These are phyloP conservation scores for Ballota nigra DNA, from an alignment of 257 asterid species.

Conservation along the genomic window DNA sequence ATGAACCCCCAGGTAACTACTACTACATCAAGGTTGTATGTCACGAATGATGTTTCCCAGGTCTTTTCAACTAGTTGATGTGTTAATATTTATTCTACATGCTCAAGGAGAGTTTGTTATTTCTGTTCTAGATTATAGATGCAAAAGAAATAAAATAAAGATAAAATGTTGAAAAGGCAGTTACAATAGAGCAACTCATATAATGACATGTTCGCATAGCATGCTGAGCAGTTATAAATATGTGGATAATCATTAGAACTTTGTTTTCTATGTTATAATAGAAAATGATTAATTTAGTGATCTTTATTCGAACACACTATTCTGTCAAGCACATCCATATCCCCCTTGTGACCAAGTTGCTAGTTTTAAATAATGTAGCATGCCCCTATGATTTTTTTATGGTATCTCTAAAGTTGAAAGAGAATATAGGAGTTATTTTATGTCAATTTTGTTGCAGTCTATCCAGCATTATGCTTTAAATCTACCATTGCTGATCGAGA, in stretches of 20 bases:
- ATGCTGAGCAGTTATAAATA: background rate
- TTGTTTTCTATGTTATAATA: background rate
- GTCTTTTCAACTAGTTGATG: background rate
- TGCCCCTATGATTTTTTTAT: background rate
- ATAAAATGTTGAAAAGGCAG: background rate
- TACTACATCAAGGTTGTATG: slow-evolving; percentile 2
- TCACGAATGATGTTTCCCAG: background rate
- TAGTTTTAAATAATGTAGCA: background rate
- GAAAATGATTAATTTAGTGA: background rate
- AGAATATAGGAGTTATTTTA: background rate
- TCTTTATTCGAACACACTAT: background rate
- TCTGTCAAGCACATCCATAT: background rate
- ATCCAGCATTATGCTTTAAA: background rate
- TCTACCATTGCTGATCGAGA: background rate
- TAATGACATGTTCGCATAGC: background rate
- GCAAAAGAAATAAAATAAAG: background rate
- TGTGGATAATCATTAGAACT: background rate
- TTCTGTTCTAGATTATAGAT: background rate
- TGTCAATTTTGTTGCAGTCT: background rate
- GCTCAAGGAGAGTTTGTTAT: background rate
- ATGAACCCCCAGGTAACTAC: slow-evolving; percentile 87
- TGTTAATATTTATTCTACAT: background rate
- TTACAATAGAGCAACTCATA: background rate
- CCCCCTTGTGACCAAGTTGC: background rate
- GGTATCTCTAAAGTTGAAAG: background rate